A percentile compares a stretch with the other conserved stretches of the same genome.
Conservation (phyloP, 345 rosid species). For the Adansonia digitata region DNA sequence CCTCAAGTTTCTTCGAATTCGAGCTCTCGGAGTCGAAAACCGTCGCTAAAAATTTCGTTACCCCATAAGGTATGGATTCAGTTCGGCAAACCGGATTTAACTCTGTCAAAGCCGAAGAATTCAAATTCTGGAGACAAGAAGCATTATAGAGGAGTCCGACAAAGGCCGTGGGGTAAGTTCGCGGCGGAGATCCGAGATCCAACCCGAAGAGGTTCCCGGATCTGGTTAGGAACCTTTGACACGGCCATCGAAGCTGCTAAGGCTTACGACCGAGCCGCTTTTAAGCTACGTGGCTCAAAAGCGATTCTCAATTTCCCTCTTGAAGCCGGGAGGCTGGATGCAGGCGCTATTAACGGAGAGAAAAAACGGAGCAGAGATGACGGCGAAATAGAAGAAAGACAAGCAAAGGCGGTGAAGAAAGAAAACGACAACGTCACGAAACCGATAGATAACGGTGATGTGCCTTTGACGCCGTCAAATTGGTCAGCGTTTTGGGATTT, state of each 20-base stretch:
- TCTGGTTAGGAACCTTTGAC: constrained; percentile 93
- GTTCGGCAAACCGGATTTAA: constrained; percentile 28
- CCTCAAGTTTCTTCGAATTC: constrained; percentile 10
- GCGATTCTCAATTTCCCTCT: constrained; percentile 88
- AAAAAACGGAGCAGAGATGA: constrained; percentile 42
- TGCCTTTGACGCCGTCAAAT: constrained; percentile 37
- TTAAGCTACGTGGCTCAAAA: constrained; percentile 69
- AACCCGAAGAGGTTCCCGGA: constrained; percentile 54
- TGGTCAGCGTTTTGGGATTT: constrained; percentile 37
- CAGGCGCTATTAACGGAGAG: constrained; percentile 23
- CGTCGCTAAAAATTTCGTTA: constrained; percentile 41
- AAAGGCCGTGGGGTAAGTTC: constrained; percentile 92
- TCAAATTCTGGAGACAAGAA: constrained; percentile 22
- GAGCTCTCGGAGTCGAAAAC: constrained; percentile 33
- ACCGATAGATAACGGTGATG: constrained; percentile 12
- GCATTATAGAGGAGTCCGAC: constrained; percentile 87
- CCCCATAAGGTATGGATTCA: constrained; percentile 48
- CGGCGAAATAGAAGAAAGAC: constrained; percentile 16
- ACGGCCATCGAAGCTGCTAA: constrained; percentile 71
- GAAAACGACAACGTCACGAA: constrained; percentile 24
- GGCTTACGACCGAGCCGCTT: constrained; percentile 83
- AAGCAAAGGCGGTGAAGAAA: constrained; percentile 21
- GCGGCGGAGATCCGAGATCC: constrained; percentile 98
- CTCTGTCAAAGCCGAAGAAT: not conserved
- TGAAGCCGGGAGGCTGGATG: constrained; percentile 43